A percentile compares a stretch with the other conserved stretches of the same genome.
These are phyloP conservation scores for Xylaria telfairii DNA, from an alignment of 495 filamentous ascomycete genomes.

Conservation along the genomic window DNA sequence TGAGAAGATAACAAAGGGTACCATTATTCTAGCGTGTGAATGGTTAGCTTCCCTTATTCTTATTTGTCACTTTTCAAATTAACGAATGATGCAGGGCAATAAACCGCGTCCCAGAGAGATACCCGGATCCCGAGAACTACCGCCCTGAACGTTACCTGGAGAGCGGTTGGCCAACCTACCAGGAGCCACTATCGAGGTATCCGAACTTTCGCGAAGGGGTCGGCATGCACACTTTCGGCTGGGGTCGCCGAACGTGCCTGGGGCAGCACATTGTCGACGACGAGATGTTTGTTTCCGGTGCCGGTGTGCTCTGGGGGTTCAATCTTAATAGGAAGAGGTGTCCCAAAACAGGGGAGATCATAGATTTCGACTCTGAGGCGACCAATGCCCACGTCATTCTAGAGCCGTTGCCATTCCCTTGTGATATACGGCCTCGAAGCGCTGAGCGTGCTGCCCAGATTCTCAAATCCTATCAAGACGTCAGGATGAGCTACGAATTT, in stretches of 20 bases:
- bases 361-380: slow-evolving; percentile 57
- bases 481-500: slow-evolving; percentile 40
- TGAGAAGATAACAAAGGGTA: slow-evolving; percentile 57
- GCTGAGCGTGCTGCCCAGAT: slow-evolving; percentile 41
- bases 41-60: slow-evolving; percentile 43
- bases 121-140: slow-evolving; percentile 61
- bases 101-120: slow-evolving; percentile 54
- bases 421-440: slow-evolving; percentile 47
- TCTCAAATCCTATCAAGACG: slow-evolving; percentile 43
- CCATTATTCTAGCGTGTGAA: slow-evolving; percentile 60
- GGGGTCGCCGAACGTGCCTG: slow-evolving; percentile 67
- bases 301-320: slow-evolving; percentile 57
- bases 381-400: slow-evolving; percentile 57
- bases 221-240: slow-evolving; percentile 64
- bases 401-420: slow-evolving; percentile 50
- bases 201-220: slow-evolving; percentile 59
- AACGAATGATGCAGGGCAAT: slow-evolving; percentile 47
- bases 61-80: neutral
- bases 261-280: slow-evolving; percentile 69
- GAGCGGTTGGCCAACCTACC: slow-evolving; percentile 60
- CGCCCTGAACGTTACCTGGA: slow-evolving; percentile 61
- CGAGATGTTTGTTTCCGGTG: slow-evolving; percentile 58
- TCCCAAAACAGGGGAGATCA: slow-evolving; percentile 46
- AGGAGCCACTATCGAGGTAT: slow-evolving; percentile 56
- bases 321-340: slow-evolving; percentile 48